Evolutionary conservation across 768 basidiomycete species (phyloP).

Genomic region (Mycena latifolia): DNA sequence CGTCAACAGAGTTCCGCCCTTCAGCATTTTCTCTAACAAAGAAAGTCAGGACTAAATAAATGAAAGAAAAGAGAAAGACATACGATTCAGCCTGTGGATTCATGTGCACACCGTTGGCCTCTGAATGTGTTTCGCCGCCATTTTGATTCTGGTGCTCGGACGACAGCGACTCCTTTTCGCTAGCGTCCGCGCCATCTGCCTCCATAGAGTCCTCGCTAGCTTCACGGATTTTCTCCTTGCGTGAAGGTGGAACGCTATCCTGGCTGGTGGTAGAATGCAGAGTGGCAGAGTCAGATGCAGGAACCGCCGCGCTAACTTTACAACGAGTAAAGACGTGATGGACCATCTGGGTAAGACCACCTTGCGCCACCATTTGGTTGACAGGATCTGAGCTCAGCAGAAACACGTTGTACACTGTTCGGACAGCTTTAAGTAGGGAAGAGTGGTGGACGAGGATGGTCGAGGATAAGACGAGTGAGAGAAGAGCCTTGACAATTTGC

Average conservation of each 20-base stretch:
- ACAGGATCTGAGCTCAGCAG: constrained; percentile 89
- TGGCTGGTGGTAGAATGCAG: constrained; percentile 33
- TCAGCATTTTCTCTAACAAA: constrained; percentile 50
- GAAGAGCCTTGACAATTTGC: constrained; percentile 96
- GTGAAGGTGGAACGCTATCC: constrained; percentile 31
- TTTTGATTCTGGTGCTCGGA: constrained; percentile 24
- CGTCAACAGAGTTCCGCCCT: constrained; percentile 49
- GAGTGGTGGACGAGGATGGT: constrained; percentile 95
- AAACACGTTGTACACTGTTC: constrained; percentile 99
- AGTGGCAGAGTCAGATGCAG: constrained; percentile 37
- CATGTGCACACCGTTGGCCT: constrained; percentile 14
- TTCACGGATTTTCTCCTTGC: constrained; percentile 17
- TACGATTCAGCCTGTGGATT: constrained; percentile 14
- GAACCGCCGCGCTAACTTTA: constrained; percentile 49
- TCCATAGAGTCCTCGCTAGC: constrained; percentile 24
- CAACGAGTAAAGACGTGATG: constrained; percentile 95
- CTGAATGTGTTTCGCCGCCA: not conserved
- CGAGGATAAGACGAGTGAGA: constrained; percentile 89
- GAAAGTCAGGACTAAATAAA: constrained; percentile 1
- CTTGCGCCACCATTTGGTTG: constrained; percentile 98
- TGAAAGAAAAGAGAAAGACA: constrained; percentile 12
- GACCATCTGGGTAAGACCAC: constrained; percentile 97
- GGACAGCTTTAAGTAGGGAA: constrained; percentile 93
- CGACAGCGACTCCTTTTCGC: constrained; percentile 5
- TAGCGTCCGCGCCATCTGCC: constrained; percentile 3